Evolutionary conservation across 148 eudicot genomes (phyloP).

Genomic region (Amaranthus palmeri): DNA sequence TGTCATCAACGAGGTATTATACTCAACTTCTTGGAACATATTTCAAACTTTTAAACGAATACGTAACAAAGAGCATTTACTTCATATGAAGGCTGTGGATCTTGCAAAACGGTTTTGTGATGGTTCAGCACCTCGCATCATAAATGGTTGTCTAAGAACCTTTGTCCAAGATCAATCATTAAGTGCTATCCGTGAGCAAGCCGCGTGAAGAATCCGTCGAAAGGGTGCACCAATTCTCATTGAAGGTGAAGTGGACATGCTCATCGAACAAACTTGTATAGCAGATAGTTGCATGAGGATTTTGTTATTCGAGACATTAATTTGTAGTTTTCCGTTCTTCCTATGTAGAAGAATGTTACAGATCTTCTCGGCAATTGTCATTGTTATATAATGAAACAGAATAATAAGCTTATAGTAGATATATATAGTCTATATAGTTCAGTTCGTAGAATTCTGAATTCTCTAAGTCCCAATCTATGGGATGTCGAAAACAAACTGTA

Average conservation of each 20-base stretch:
- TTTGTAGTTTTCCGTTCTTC: not conserved
- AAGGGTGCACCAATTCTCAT: not conserved
- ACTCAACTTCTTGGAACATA: not conserved
- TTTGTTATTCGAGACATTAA: not conserved
- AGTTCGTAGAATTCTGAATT: not conserved
- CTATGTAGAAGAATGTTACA: not conserved
- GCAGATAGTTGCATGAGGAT: not conserved
- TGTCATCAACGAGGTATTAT: constrained; percentile 79
- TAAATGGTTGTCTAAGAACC: constrained; percentile 88
- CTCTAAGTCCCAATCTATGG: not conserved
- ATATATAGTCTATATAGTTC: not conserved
- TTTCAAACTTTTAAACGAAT: not conserved
- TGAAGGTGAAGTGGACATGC: not conserved
- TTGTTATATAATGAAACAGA: not conserved
- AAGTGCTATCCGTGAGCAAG: not conserved
- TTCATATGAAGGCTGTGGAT: constrained; percentile 68
- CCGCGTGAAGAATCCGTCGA: not conserved
- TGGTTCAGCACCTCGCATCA: constrained; percentile 78
- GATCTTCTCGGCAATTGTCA: not conserved
- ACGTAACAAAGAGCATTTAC: not conserved
- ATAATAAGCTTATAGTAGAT: not conserved
- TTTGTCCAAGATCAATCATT: constrained; percentile 43
- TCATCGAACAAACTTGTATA: not conserved
- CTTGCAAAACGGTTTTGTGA: constrained; percentile 91
- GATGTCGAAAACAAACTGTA: not conserved